phyloP scores from a whole-genome alignment of 768 basidiomycete genomes.

The Mycena vulgaris region DNA sequence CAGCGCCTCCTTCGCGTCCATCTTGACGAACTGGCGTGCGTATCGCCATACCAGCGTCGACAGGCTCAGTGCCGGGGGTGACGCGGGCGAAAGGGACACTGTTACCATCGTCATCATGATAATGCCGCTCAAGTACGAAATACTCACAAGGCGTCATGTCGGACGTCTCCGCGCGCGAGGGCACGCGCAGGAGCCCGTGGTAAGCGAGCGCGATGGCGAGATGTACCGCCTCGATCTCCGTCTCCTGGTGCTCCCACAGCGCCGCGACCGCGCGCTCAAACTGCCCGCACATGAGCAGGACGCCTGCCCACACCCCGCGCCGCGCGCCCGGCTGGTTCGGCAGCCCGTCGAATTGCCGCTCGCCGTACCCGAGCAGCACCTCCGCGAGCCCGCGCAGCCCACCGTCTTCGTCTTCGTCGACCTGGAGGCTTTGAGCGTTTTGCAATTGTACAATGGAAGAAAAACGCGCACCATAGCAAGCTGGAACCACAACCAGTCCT shows the following conservation, averaged over 20 bases:
- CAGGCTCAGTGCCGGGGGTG: slow-evolving; percentile 82
- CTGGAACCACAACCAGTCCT: slow-evolving; percentile 99
- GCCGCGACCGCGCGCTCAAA: slow-evolving; percentile 95
- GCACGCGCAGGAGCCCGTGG: slow-evolving; percentile 91
- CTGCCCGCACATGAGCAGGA: slow-evolving; percentile 92
- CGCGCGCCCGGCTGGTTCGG: slow-evolving; percentile 70
- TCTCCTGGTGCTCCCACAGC: slow-evolving; percentile 88
- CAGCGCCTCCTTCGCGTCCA: slow-evolving; percentile 94
- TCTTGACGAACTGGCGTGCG: slow-evolving; percentile 90
- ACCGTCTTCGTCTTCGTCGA: slow-evolving; percentile 87
- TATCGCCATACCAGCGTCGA: slow-evolving; percentile 94
- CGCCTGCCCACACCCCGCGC: slow-evolving; percentile 83
- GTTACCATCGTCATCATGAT: background rate
- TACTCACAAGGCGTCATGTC: slow-evolving; percentile 86
- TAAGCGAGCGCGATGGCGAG: slow-evolving; percentile 93
- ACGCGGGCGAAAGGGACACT: slow-evolving; percentile 82
- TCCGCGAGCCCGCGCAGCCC: slow-evolving; percentile 84
- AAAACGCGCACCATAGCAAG: slow-evolving; percentile 76
- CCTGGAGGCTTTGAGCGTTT: slow-evolving; percentile 53
- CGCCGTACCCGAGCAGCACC: slow-evolving; percentile 82
- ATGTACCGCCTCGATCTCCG: slow-evolving; percentile 95
- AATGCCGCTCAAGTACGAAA: background rate
- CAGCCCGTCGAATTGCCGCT: slow-evolving; percentile 85
- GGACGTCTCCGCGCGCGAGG: slow-evolving; percentile 84
- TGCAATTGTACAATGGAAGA: background rate